Evolutionary conservation across 345 rosid species (phyloP).

Genomic region (Pistacia atlantica): DNA sequence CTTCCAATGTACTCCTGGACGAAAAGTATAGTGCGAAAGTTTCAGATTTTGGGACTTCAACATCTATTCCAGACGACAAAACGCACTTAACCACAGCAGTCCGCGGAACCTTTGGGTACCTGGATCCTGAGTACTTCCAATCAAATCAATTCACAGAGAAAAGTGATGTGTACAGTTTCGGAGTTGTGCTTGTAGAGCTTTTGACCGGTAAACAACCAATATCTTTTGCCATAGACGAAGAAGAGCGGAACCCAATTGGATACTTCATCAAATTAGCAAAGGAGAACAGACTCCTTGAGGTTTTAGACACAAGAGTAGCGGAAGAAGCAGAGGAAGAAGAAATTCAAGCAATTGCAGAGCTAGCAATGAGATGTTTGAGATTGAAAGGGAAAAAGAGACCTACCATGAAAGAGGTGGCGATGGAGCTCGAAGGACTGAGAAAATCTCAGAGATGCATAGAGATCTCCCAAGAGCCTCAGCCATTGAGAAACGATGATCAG

Average conservation of each 20-base stretch:
- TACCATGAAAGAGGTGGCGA: not conserved
- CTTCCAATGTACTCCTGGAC: conserved; percentile 15
- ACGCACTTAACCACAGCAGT: conserved; percentile 11
- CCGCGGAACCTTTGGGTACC: conserved; percentile 13
- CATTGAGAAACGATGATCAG: not conserved
- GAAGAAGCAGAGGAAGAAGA: conserved; percentile 1
- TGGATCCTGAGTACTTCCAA: not conserved
- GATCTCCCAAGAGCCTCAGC: not conserved
- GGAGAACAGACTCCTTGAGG: not conserved
- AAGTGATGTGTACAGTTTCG: conserved; percentile 19
- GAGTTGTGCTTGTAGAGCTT: conserved; percentile 18
- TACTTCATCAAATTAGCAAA: not conserved
- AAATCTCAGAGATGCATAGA: not conserved
- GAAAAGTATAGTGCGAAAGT: conserved; percentile 8
- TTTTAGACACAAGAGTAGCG: not conserved
- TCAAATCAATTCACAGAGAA: conserved; percentile 3
- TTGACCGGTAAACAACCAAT: conserved; percentile 2
- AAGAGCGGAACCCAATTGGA: not conserved
- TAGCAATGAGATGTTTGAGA: conserved; percentile 14
- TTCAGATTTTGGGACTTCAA: conserved; percentile 22
- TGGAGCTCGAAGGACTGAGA: not conserved
- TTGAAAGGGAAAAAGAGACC: conserved; percentile 1
- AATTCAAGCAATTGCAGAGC: not conserved
- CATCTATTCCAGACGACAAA: not conserved
- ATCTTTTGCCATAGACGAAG: not conserved